These are phyloP conservation scores for Mikania micrantha DNA, from an alignment of 129 eudicot genomes.

Conservation along the genomic window DNA sequence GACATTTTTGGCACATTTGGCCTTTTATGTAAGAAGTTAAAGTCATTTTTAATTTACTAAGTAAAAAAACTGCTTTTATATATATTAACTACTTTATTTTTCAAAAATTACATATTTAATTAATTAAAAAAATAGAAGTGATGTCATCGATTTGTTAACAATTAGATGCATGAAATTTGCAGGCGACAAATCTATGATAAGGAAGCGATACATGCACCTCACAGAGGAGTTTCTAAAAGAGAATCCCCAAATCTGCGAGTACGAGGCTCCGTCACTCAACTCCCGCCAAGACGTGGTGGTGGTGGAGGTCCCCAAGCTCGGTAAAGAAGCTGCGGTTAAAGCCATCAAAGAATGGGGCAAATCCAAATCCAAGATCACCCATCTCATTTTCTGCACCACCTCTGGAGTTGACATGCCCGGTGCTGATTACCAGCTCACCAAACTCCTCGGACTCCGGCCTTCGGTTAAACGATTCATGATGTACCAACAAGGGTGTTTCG, in stretches of 20 bases:
- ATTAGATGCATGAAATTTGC: constrained; percentile 10
- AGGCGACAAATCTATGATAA: constrained; percentile 56
- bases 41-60: too few relatives aligned
- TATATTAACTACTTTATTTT: too few relatives aligned
- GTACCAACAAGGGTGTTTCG: constrained; percentile 42
- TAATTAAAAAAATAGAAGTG: too few relatives aligned
- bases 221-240: constrained; percentile 57
- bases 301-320: constrained; percentile 63
- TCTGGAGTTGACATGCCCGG: constrained; percentile 79
- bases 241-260: constrained; percentile 46
- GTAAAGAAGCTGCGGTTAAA: constrained; percentile 64
- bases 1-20: too few relatives aligned
- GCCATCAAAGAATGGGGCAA: constrained; percentile 50
- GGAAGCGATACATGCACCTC: constrained; percentile 60
- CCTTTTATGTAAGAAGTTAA: too few relatives aligned
- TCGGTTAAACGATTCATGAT: constrained; percentile 53
- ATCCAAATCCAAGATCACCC: constrained; percentile 59
- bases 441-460: constrained; percentile 61
- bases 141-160: not conserved
- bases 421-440: constrained; percentile 66
- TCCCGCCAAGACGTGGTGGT: constrained; percentile 73
- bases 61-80: too few relatives aligned
- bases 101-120: too few relatives aligned
- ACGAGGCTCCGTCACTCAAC: constrained; percentile 67
- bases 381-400: constrained; percentile 61